Evolutionary conservation across 1,139 yeast genomes (phyloP).

Genomic region (Yamadazyma dendronema): DNA sequence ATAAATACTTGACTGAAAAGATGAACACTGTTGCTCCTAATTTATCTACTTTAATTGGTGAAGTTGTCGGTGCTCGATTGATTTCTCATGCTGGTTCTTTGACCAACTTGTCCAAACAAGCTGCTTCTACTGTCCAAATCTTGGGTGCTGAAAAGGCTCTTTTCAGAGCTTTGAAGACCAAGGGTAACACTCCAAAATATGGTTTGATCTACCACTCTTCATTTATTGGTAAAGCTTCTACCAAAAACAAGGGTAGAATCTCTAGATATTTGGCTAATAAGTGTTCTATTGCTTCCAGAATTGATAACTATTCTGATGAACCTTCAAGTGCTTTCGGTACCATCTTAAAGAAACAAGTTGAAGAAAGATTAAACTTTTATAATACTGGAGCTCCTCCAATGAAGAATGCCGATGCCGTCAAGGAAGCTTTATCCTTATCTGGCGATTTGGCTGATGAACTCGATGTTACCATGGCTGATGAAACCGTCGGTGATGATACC

Average conservation of each 20-base stretch:
- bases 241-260: slow-evolving; percentile 97
- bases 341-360: slow-evolving; percentile 92
- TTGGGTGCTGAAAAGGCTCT: slow-evolving; percentile 99
- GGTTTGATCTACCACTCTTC: slow-evolving; percentile 97
- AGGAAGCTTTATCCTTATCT: slow-evolving; percentile 74
- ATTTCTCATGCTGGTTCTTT: slow-evolving; percentile 97
- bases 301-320: slow-evolving; percentile 90
- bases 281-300: slow-evolving; percentile 98
- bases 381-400: slow-evolving; percentile 96
- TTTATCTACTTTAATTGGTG: slow-evolving; percentile 93
- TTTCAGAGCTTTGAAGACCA: slow-evolving; percentile 96
- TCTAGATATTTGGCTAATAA: slow-evolving; percentile 98
- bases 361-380: slow-evolving; percentile 93
- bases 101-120: slow-evolving; percentile 92
- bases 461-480: slow-evolving; percentile 19
- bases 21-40: slow-evolving; percentile 99
- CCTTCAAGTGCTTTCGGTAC: slow-evolving; percentile 86
- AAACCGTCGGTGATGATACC: slow-evolving; percentile 15
- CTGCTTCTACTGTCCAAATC: slow-evolving; percentile 98
- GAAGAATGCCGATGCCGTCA: slow-evolving; percentile 93
- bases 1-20: slow-evolving; percentile 84
- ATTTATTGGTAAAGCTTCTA: slow-evolving; percentile 94
- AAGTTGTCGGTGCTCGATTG: slow-evolving; percentile 96
- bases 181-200: slow-evolving; percentile 97
- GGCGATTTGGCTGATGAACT: slow-evolving; percentile 37